phyloP scores from a whole-genome alignment of 331 rosid species.

The Pyrus hybrid region DNA sequence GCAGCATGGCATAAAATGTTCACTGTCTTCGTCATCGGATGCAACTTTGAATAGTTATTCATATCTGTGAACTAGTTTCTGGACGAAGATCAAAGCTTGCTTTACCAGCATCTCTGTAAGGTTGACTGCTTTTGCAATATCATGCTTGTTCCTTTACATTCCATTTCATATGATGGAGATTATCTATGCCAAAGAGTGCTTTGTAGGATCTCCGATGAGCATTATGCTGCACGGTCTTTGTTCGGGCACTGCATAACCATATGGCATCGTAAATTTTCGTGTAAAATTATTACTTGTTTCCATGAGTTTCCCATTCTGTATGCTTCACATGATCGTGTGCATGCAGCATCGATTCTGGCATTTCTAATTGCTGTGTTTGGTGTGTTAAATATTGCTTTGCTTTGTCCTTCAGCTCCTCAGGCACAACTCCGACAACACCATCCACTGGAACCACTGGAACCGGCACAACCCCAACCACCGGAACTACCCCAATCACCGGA shows the following conservation, averaged over 20 bases:
- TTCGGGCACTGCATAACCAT: background rate
- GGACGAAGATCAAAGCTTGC: background rate
- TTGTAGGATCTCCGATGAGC: no score
- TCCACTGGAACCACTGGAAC: slow-evolving; percentile 22
- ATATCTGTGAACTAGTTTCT: background rate
- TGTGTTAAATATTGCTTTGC: background rate
- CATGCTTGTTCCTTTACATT: background rate
- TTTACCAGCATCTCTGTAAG: background rate
- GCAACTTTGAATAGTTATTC: background rate
- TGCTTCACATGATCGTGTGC: background rate
- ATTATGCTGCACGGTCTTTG: background rate
- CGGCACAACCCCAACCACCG: slow-evolving; percentile 30
- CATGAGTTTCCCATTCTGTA: background rate
- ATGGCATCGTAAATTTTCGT: background rate
- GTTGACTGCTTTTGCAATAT: background rate
- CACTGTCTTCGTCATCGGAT: background rate
- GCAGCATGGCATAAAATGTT: background rate
- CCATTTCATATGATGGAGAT: background rate
- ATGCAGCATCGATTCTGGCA: background rate
- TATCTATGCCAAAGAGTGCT: background rate
- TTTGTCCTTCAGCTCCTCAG: background rate
- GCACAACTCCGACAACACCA: background rate
- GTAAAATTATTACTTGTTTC: background rate
- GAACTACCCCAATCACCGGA: slow-evolving; percentile 11
- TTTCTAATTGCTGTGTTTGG: background rate